These are phyloP conservation scores for Myxozyma neglecta DNA, from an alignment of 805 yeast species.

Conservation along the genomic window DNA sequence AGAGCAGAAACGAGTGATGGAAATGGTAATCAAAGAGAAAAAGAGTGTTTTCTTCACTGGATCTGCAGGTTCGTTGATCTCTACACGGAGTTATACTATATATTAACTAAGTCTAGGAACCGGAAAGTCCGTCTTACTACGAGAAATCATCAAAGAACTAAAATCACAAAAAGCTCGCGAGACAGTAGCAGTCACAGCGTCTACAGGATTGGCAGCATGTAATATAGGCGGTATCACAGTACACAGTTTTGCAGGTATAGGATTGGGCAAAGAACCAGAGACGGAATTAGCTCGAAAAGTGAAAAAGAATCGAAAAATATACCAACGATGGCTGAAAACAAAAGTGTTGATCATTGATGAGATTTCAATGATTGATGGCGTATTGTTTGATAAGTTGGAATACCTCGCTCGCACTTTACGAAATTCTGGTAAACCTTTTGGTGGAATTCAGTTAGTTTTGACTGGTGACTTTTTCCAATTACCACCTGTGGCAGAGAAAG, in stretches of 20 bases:
- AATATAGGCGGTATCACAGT: conserved; percentile 89
- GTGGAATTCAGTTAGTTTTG: conserved; percentile 85
- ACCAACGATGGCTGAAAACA: conserved; percentile 62
- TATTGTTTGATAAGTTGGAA: conserved; percentile 71
- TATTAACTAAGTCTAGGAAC: conserved; percentile 44
- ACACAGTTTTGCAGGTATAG: conserved; percentile 83
- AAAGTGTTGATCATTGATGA: conserved; percentile 85
- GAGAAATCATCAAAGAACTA: conserved; percentile 61
- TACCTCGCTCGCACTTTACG: conserved; percentile 60
- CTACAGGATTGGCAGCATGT: conserved; percentile 94
- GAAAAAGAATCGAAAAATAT: conserved; percentile 46
- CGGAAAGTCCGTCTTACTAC: conserved; percentile 87
- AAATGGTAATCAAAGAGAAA: conserved; percentile 59
- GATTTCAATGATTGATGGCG: conserved; percentile 89
- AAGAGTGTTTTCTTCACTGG: conserved; percentile 87
- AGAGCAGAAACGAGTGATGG: conserved; percentile 60
- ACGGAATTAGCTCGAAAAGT: conserved; percentile 51
- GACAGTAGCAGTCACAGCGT: conserved; percentile 84
- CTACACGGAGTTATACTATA: not conserved
- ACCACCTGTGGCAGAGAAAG: conserved; percentile 72
- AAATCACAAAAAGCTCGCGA: conserved; percentile 44
- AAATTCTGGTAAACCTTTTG: conserved; percentile 67
- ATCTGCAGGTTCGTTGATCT: conserved; percentile 69
- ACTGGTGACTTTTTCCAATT: conserved; percentile 97
- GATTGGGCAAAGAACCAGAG: conserved; percentile 62